Evolutionary conservation across 2,329 filamentous ascomycete species (phyloP), one percentile per base, ranked within the genome.

Genomic region (Podosphaera xanthii): DNA sequence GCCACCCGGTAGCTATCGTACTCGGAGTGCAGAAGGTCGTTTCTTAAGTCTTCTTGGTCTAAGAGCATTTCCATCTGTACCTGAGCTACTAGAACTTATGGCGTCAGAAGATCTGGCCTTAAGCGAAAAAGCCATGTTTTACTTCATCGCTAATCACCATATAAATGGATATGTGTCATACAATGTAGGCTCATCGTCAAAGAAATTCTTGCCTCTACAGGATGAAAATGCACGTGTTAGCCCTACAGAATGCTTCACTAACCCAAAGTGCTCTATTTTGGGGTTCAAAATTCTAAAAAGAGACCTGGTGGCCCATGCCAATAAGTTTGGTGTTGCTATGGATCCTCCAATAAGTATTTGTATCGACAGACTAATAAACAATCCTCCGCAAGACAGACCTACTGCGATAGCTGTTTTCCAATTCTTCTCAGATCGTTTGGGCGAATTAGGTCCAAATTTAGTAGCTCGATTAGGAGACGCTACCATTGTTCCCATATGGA

Each of bases 281-380:
- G 87, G 87, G 0, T 97, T 94, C 66, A 76, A 82, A 34, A 84
- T 95, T 22, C 72, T 98, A 40, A 78, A 80, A 61, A 77, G 73
- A 55, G 86, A 92, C 63, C 76, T 97, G n/a, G 83, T 86, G 61
- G 72, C 78, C 9, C 87, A 97, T 73, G 87, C 89, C 14, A 75
- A 42, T 52, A 91, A 92, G 72, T 89, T 98, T 66, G 90, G 89
- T 0, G 89, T 98, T 4, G 78, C 79, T n/a, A 72, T 78, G 58
- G 83, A 98, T 69, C 92, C 94, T 0, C 80, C 83, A 0, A 85
- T 97, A 62, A 75, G 76, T 0, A 80, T 84, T 34, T 95, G 89
- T 67, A 79, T 94, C 10, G 82, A 84, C 48, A 78, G 80, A 34
- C 73, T 98, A 48, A 73, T 91, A 35, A 76, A 78, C 36, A 79